A percentile compares a stretch with the other conserved stretches of the same genome.
Conservation (phyloP, 2,329 filamentous ascomycete genomes). For the Fusarium paranaense region DNA sequence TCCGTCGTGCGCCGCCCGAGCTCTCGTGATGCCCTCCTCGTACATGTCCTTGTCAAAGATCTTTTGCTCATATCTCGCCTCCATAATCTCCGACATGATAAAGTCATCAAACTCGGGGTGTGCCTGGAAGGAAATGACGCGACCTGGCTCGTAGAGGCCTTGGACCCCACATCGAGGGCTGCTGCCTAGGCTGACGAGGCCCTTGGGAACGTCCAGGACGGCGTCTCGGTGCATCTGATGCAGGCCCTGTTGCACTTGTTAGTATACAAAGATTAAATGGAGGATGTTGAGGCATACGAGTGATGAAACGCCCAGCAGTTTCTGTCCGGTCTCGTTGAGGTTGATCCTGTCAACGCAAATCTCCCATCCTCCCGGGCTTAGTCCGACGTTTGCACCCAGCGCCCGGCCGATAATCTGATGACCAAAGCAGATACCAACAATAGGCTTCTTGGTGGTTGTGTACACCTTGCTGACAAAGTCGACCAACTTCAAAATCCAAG, state of each 20-base stretch:
- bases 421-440: slow-evolving; percentile 60
- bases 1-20: slow-evolving; percentile 44
- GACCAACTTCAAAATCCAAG: slow-evolving; percentile 55
- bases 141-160: slow-evolving; percentile 52
- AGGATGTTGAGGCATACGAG: slow-evolving; percentile 24
- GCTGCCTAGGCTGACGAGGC: slow-evolving; percentile 52
- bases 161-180: slow-evolving; percentile 54
- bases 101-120: slow-evolving; percentile 56
- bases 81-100: slow-evolving; percentile 51
- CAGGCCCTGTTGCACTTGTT: slow-evolving; percentile 35
- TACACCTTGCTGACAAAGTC: slow-evolving; percentile 48
- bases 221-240: slow-evolving; percentile 61
- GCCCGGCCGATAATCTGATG: slow-evolving; percentile 59
- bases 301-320: slow-evolving; percentile 48
- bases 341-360: slow-evolving; percentile 53
- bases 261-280: not conserved
- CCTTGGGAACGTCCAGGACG: slow-evolving; percentile 52
- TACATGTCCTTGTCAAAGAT: slow-evolving; percentile 45
- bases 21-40: slow-evolving; percentile 43
- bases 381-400: slow-evolving; percentile 51
- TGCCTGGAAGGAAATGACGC: slow-evolving; percentile 55
- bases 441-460: slow-evolving; percentile 44
- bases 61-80: slow-evolving; percentile 40
- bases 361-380: slow-evolving; percentile 56
- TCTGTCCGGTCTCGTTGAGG: slow-evolving; percentile 52